These are phyloP conservation scores for Corrigiola litoralis DNA, from an alignment of 179 eudicot genomes.

Conservation along the genomic window DNA sequence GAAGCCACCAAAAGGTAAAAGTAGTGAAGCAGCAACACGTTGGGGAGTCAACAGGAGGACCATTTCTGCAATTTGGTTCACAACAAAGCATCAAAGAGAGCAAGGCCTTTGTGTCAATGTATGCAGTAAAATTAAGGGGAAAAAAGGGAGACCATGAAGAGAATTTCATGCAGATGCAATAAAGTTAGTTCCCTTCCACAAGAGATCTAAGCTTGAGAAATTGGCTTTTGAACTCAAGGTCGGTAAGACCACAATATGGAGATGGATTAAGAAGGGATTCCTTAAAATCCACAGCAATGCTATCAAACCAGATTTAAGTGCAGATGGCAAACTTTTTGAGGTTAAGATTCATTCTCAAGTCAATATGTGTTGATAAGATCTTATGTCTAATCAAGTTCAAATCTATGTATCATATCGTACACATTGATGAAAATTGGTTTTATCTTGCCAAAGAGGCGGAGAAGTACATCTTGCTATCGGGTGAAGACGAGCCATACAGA, in stretches of 20 bases:
- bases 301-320: neutral
- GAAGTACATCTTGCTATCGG: neutral
- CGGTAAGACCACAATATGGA: neutral
- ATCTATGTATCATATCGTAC: neutral
- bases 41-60: too few species aligned
- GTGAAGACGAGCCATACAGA: neutral
- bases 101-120: too few species aligned
- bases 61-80: too few species aligned
- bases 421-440: neutral
- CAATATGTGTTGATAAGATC: neutral
- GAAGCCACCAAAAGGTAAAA: neutral
- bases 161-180: too few species aligned
- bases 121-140: too few species aligned
- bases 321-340: neutral
- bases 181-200: too few species aligned
- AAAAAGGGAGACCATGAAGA: too few species aligned
- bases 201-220: too few species aligned
- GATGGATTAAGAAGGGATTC: neutral
- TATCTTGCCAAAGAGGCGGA: neutral
- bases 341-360: neutral
- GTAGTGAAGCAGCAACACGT: too few species aligned
- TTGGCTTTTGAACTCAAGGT: too few species aligned
- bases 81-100: too few species aligned
- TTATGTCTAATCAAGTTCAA: too few species aligned
- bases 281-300: neutral